phyloP scores from a whole-genome alignment of 2,329 filamentous ascomycete genomes.

The Conoideocrella luteorostrata region DNA sequence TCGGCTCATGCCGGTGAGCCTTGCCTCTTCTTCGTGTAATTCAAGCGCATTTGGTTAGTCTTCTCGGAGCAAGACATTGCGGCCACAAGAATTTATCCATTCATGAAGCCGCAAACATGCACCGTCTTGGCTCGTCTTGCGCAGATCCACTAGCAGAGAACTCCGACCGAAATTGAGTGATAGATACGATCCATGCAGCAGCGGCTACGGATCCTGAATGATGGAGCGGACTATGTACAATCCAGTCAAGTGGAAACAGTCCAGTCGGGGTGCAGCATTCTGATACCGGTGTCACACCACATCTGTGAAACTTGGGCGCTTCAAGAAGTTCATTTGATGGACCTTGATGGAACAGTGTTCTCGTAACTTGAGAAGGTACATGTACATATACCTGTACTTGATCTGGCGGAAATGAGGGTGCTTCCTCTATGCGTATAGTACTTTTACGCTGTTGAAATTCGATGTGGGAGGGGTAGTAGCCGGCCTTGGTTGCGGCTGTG shows the following conservation, averaged over 20 bases:
- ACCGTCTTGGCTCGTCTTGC: slow-evolving; percentile 23
- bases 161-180: slow-evolving; percentile 18
- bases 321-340: background rate
- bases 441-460: too few species aligned
- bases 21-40: slow-evolving; percentile 22
- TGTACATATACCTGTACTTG: too few species aligned
- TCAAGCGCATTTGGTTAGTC: slow-evolving; percentile 19
- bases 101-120: slow-evolving; percentile 27
- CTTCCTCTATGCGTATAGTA: too few species aligned
- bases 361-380: background rate
- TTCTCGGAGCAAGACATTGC: slow-evolving; percentile 19
- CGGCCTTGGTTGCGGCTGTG: background rate
- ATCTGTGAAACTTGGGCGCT: slow-evolving; percentile 11
- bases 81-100: slow-evolving; percentile 26
- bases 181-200: slow-evolving; percentile 33
- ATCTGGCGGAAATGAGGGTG: too few species aligned
- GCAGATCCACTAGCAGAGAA: slow-evolving; percentile 18
- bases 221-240: slow-evolving; percentile 25
- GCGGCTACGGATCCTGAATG: slow-evolving; percentile 28
- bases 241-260: slow-evolving; percentile 27
- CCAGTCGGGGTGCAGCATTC: slow-evolving; percentile 24
- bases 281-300: slow-evolving; percentile 13
- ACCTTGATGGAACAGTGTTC: background rate
- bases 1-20: slow-evolving; percentile 13
- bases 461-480: too few species aligned